A percentile compares a stretch with the other conserved stretches of the same genome.
These are phyloP conservation scores for Clitoria ternatea DNA, from an alignment of 306 rosid species.

Conservation along the genomic window DNA sequence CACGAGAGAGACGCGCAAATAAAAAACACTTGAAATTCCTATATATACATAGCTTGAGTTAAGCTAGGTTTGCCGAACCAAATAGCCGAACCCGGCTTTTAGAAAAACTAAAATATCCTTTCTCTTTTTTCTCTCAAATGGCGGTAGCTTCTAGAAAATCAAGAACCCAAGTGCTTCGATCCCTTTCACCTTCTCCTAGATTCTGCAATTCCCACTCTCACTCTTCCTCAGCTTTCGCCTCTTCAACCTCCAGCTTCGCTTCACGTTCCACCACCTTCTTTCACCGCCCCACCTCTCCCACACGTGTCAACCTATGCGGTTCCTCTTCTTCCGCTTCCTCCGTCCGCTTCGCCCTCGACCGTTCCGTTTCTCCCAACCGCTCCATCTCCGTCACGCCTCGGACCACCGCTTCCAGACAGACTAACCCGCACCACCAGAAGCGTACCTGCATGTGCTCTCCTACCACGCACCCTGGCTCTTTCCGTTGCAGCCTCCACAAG, in stretches of 20 bases:
- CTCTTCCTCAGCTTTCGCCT: slow-evolving; percentile 53
- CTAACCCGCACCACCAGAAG: slow-evolving; percentile 41
- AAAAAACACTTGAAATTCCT: slow-evolving; percentile 10
- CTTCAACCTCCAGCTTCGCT: slow-evolving; percentile 68
- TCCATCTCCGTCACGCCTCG: slow-evolving; percentile 59
- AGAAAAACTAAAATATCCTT: not conserved
- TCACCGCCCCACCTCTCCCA: slow-evolving; percentile 56
- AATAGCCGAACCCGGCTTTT: slow-evolving; percentile 45
- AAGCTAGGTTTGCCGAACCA: slow-evolving; percentile 78
- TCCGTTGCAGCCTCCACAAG: slow-evolving; percentile 88
- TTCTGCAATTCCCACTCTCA: slow-evolving; percentile 31
- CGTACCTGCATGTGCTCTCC: slow-evolving; percentile 95
- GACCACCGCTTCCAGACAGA: slow-evolving; percentile 32
- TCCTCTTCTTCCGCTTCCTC: slow-evolving; percentile 48
- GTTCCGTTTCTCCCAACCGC: slow-evolving; percentile 75
- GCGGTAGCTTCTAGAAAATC: slow-evolving; percentile 67
- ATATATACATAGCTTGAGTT: slow-evolving; percentile 73
- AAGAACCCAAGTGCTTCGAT: slow-evolving; percentile 46
- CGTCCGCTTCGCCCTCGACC: slow-evolving; percentile 65
- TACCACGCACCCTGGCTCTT: slow-evolving; percentile 90
- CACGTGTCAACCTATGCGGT: slow-evolving; percentile 55
- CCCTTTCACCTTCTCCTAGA: slow-evolving; percentile 58
- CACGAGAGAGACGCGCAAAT: not conserved
- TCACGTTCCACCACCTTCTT: slow-evolving; percentile 54
- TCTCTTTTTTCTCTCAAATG: slow-evolving; percentile 35